Conservation (phyloP, 2,329 filamentous ascomycete genomes). For the Aureobasidium vineae region DNA sequence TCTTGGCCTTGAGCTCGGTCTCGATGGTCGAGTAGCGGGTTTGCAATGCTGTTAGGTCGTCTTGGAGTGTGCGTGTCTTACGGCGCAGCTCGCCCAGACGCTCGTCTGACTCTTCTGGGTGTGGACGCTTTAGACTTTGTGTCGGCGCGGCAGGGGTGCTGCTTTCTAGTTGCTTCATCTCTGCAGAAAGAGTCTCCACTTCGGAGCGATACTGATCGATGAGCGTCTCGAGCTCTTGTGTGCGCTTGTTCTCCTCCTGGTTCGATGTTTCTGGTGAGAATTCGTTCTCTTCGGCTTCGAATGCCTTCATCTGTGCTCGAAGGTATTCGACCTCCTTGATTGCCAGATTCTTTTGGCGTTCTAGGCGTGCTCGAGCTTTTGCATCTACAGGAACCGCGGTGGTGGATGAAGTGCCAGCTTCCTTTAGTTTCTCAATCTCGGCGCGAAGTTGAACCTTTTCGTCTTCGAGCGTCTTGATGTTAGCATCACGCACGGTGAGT, state of each 20-base stretch:
- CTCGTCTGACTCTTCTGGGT: conserved; percentile 58
- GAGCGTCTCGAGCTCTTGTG: conserved; percentile 79
- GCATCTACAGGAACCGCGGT: conserved; percentile 51
- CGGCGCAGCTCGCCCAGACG: conserved; percentile 79
- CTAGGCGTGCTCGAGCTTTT: conserved; percentile 69
- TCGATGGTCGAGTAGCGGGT: conserved; percentile 69
- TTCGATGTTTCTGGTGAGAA: conserved; percentile 80
- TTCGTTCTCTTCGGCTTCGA: conserved; percentile 83
- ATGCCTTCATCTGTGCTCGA: conserved; percentile 81
- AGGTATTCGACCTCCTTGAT: conserved; percentile 93
- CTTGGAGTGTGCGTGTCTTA: conserved; percentile 82
- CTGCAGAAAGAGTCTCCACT: conserved; percentile 68
- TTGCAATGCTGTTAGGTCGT: conserved; percentile 68
- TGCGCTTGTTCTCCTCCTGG: conserved; percentile 67
- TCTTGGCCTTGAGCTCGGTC: conserved; percentile 69
- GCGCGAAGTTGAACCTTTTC: conserved; percentile 64
- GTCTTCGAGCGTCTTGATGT: conserved; percentile 67
- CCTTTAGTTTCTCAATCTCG: conserved; percentile 69
- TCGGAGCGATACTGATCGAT: conserved; percentile 85
- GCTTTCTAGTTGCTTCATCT: conserved; percentile 66
- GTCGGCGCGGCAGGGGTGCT: conserved; percentile 55
- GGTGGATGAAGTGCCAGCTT: conserved; percentile 36
- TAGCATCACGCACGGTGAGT: conserved; percentile 70
- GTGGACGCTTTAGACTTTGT: conserved; percentile 43
- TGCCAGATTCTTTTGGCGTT: conserved; percentile 80